Base-by-base conservation (phyloP, 2,329 filamentous ascomycete genomes). In the Leptographium procerum region DNA sequence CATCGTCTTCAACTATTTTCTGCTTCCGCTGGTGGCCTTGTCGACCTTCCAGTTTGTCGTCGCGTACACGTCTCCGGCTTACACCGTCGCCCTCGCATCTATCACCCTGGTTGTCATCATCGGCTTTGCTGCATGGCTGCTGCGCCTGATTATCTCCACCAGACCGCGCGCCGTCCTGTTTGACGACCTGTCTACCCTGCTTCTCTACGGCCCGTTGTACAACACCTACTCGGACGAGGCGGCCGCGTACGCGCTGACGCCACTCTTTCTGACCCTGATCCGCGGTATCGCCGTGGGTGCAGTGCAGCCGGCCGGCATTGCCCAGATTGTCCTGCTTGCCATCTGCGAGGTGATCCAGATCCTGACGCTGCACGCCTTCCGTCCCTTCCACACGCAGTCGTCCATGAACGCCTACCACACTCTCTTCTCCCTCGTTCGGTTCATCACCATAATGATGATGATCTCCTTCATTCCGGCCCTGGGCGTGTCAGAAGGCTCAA, bases 321-420 rank as follows among this genome's bases (percentile, higher is more conserved):
- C 91, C 3, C 94, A 99, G 71, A 82, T 99, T 59, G 88, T 96
- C 28, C 77, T 97, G 50, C 80, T 99, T 45, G 91, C 91, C 29
- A 92, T 96, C 57, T 96, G 91, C 71, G 94, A 99, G 73, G 88
- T 97, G 62, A 87, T 96, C 36, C 84, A 91, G 60, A 84, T 96
- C 40, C 77, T 97, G 51, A 92, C 91, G 0, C 75, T 97, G 5
- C 86, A 94, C 65, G 89, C 90, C 9, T 95, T 97, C 74, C 85
- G 88, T 19, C 94, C 94, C 0, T 99, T 95, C 67, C 86, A 92
- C 61, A 85, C 86, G 2, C 85, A 91, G 26, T 97, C 94, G 0
- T 96, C 92, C 31, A 99, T 99, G 94, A 97, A 97, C 68, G 84
- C 89, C 11, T 96, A 96, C 65, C 91, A 97, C 66, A 89, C 87